Base-by-base conservation (phyloP, 768 basidiomycete genomes). In the Hysterangium stoloniferum region DNA sequence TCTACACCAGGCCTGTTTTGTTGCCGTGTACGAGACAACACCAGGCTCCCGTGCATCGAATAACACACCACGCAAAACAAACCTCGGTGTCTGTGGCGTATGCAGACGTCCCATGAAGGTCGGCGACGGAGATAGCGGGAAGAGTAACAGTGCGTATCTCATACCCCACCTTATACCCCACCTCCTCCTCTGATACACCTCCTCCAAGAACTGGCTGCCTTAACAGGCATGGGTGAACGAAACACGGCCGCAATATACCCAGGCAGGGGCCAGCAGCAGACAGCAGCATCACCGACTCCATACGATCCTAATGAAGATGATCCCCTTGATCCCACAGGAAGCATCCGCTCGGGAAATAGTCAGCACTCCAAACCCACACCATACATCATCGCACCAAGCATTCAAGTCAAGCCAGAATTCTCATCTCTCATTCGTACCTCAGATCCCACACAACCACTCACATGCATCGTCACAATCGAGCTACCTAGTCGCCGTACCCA, bases 1-100 rank as follows among this genome's bases (percentile, higher is more conserved):
- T 31, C 79, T 99, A n/a, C 96, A 97, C 69, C 85, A 93, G 87
- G 95, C 92, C 13, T 99, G 96, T 66, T 98, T 97, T 65, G 88
- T 83, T 13, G 91, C 92, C 5, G 95, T 98, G 4, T 99, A 99
- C 65, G 95, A 94, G 12, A 89, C 89, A 4, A 83, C 86, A 9
- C 81, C 84, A 12, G 75, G 64, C 52, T 75, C 77, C 58, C 71
- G 70, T 29, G 77, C 69, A 58, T 68, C 74, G 44, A 64, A 80
- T 45, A 28, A 63, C 63, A 64, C 78, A 6, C 74, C 85, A 24
- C 71, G 79, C 65, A 81, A 86, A 68, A 72, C 86, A 40, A 85
- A 89, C 62, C 71, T 96, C 20, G 96, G 96, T 17, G 89, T 99
- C 15, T 99, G 96, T 58, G 96, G 96, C 33, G 92, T 98, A 2